Conservation (phyloP, 192 early-diverging fungal genomes). For the Coemansia sp. region DNA sequence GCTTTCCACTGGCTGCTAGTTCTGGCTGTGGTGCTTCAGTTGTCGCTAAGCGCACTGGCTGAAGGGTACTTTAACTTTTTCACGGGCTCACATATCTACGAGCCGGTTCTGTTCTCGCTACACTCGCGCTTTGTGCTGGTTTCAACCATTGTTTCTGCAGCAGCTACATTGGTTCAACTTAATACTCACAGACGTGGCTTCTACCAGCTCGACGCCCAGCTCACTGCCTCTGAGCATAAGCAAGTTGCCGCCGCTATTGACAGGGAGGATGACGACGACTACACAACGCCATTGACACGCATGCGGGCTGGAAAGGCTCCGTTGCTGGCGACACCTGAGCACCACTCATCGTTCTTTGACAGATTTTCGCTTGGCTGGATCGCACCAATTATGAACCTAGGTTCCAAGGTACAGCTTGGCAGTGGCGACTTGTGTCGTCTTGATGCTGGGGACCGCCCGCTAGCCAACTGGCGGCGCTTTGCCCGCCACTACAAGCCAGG, state of each 20-base stretch:
- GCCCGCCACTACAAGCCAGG: neutral
- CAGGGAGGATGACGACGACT: conserved; percentile 10
- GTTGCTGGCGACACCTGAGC: conserved; percentile 27
- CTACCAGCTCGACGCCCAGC: conserved; percentile 18
- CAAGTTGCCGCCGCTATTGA: neutral
- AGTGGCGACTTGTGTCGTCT: conserved; percentile 22
- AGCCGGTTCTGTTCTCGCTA: conserved; percentile 1
- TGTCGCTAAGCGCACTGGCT: conserved; percentile 6
- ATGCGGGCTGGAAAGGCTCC: conserved; percentile 23
- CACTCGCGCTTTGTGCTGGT: conserved; percentile 30
- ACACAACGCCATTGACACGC: conserved; percentile 36
- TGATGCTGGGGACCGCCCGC: neutral
- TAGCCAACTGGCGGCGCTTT: conserved; percentile 20
- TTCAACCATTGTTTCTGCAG: neutral
- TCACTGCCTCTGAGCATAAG: neutral
- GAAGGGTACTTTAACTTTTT: conserved; percentile 28
- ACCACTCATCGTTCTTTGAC: conserved; percentile 21
- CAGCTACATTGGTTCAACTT: conserved; percentile 16
- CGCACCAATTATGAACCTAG: conserved; percentile 62
- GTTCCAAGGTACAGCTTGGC: conserved; percentile 54
- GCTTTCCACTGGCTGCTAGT: neutral
- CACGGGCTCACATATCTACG: conserved; percentile 7
- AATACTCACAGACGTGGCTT: conserved; percentile 30
- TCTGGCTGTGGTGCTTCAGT: conserved; percentile 1
- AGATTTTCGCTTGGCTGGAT: conserved; percentile 58